Percentiles rank a stretch among this genome's conserved stretches.
Evolutionary conservation across 805 yeast species (phyloP).

Genomic region (Teunomyces pallodes): DNA sequence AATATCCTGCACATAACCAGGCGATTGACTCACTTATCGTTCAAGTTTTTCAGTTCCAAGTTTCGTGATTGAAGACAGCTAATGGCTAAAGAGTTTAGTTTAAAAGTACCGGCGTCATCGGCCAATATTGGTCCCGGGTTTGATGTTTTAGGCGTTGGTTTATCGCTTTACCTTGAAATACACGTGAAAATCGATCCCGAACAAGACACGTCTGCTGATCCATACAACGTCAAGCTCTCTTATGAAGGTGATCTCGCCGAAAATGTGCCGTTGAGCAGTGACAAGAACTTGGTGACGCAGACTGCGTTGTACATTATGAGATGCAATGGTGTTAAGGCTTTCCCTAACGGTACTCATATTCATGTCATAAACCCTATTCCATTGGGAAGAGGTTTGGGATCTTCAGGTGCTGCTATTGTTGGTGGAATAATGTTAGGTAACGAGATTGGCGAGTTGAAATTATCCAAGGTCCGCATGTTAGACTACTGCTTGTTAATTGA

Average conservation of each 20-base stretch:
- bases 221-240: slow-evolving; percentile 64
- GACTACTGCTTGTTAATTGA: slow-evolving; percentile 97
- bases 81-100: slow-evolving; percentile 35
- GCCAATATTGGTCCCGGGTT: slow-evolving; percentile 99
- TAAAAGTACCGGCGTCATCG: slow-evolving; percentile 91
- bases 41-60: slow-evolving; percentile 2
- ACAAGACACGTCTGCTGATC: slow-evolving; percentile 49
- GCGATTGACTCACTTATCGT: background rate
- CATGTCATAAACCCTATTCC: slow-evolving; percentile 91
- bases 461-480: slow-evolving; percentile 77
- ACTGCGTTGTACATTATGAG: slow-evolving; percentile 90
- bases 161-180: slow-evolving; percentile 69
- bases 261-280: slow-evolving; percentile 74
- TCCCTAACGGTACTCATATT: slow-evolving; percentile 81
- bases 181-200: slow-evolving; percentile 61
- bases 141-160: slow-evolving; percentile 92
- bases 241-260: slow-evolving; percentile 83
- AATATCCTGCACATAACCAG: background rate
- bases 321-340: slow-evolving; percentile 69
- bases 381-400: slow-evolving; percentile 93
- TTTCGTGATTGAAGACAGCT: background rate
- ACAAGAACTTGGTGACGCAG: slow-evolving; percentile 82
- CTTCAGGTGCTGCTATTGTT: slow-evolving; percentile 97
- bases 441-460: slow-evolving; percentile 70
- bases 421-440: slow-evolving; percentile 93